Percentiles rank a stretch among this genome's conserved stretches.
Evolutionary conservation across 2,329 filamentous ascomycete species (phyloP).

Genomic region (Penicillium sp.): DNA sequence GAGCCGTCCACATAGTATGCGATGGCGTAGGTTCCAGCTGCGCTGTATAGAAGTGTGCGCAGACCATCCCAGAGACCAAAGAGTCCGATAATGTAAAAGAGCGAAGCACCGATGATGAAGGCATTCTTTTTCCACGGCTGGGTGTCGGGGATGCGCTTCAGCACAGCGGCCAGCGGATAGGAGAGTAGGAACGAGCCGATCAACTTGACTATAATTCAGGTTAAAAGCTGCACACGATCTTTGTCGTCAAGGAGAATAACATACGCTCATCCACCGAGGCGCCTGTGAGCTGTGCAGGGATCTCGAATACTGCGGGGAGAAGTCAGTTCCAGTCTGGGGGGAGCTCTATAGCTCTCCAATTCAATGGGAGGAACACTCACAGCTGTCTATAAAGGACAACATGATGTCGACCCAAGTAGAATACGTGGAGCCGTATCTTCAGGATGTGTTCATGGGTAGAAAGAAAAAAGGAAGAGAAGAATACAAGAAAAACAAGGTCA

Average conservation of each 20-base stretch:
- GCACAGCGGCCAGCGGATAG: constrained; percentile 81
- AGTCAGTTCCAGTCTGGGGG: constrained; percentile 16
- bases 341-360: constrained; percentile 8
- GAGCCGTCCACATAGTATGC: constrained; percentile 80
- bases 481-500: background rate
- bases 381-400: constrained; percentile 64
- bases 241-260: constrained; percentile 7
- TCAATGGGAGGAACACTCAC: constrained; percentile 40
- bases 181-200: constrained; percentile 87
- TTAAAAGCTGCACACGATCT: background rate
- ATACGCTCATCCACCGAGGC: constrained; percentile 66
- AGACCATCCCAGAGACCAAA: constrained; percentile 90
- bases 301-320: constrained; percentile 57
- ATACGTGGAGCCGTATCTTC: background rate
- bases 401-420: constrained; percentile 42
- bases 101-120: constrained; percentile 75
- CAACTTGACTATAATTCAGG: constrained; percentile 73
- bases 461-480: constrained; percentile 4
- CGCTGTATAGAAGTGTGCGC: constrained; percentile 75
- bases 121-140: constrained; percentile 82
- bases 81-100: constrained; percentile 91
- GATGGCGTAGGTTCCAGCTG: constrained; percentile 78
- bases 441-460: constrained; percentile 7
- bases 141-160: constrained; percentile 87
- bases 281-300: constrained; percentile 58